Evolutionary conservation across 1,139 yeast species (phyloP), one percentile per base, ranked within the genome.

Genomic region (Tardiomyces digboiensis): DNA sequence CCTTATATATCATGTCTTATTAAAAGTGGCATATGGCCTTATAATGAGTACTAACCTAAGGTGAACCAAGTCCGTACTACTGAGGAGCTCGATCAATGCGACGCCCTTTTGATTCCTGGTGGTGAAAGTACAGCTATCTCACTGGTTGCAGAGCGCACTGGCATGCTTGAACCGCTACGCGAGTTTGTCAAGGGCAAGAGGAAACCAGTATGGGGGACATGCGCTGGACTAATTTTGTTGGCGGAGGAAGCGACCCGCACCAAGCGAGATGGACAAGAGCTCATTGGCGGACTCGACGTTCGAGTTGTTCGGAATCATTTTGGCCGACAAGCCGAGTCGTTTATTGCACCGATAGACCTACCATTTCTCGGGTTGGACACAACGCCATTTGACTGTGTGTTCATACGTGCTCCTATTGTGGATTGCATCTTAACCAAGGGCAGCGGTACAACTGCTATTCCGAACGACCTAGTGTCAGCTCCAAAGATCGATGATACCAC

Each of bases 111-210:
- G 20, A 73, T 85, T 16, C 94, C 93, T 1, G 88, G 71, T 36
- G 95, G 95, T 14, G 95, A 85, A 61, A 79, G 87, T 43, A 84
- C 94, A 0, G 64, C 88, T 8, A 84, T 85, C 50, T 80, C 89
- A 1, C 66, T 82, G 38, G 77, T 84, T 38, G 84, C 93, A 1
- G 81, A 82, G 57, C 65, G 88, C 46, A 74, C 81, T 0, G 74
- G 74, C 1, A 59, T 85, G 54, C 63, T 81, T 16, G 70, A 71
- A 29, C 82, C 83, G 3, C 64, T 85, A 44, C 64, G 71, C 42
- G 61, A 66, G 7, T 79, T 72, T 57, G 76, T 80, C 26, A 72
- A 71, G 42, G 64, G 52, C 20, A 47, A 51, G n/a, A 47, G 54
- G 19, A 75, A 74, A 52, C 79, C 86, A 1, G 72, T 79, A 22